Base-by-base conservation (phyloP, 2,329 filamentous ascomycete genomes). In the Alternaria sp. region DNA sequence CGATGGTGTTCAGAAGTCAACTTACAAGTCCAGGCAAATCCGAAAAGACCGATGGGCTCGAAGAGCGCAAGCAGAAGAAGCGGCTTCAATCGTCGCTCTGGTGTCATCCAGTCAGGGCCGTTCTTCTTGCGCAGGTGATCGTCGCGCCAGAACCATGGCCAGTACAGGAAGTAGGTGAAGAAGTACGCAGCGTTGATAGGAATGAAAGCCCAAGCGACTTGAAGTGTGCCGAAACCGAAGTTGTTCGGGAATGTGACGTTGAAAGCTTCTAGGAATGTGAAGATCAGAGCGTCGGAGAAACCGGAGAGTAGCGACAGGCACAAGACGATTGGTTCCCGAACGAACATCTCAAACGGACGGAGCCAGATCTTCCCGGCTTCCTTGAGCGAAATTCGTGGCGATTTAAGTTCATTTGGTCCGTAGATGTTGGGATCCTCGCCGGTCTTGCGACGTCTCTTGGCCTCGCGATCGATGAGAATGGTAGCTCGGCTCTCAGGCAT, bases 201-300 rank as follows among this genome's bases (percentile, higher is more conserved):
- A 90, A 77, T 69, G 15, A 76, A 90, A 0, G 87, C 78, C 51
- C 91, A 82, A 0, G 89, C 89, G 1, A 88, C 80, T 13, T 84
- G 78, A 1, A 89, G 79, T 2, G 85, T 83, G 17, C 80, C 81
- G 66, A 92, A 93, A 21, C 79, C 74, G 86, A 89, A 93, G 51
- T 73, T 72, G 70, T 91, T 88, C 6, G 81, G 79, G 71, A 91
- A 91, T 1, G 92, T 89, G 6, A 90, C 82, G 0, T 81, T 80
- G 70, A 92, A 93, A 0, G 87, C 90, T 75, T 92, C 89, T 54
- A 93, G 88, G 75, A 91, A 91, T 79, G 90, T 91, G 81, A 93
- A 93, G 79, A 93, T 92, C 13, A 93, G 85, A 4, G 90, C 90
- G 61, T 93, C 91, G 4, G 87, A 89, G 82, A 93, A 93, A 28